Evolutionary conservation across 2,329 filamentous ascomycete species (phyloP).

Genomic region (Scytalidium sp.): DNA sequence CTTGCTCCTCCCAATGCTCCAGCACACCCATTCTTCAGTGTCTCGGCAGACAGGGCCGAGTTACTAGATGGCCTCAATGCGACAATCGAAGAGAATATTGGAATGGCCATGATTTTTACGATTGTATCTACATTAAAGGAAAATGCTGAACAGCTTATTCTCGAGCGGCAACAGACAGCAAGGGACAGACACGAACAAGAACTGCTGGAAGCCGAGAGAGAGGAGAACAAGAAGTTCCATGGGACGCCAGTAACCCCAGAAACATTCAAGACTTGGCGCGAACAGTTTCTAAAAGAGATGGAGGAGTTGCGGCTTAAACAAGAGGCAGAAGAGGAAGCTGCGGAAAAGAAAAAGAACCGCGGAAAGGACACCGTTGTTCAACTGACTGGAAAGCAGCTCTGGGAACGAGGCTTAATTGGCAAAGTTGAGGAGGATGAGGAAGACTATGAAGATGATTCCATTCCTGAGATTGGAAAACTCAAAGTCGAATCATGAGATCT

Average conservation of each 20-base stretch:
- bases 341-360: slow-evolving; percentile 77
- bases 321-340: slow-evolving; percentile 73
- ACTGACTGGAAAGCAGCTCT: slow-evolving; percentile 72
- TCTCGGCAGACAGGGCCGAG: slow-evolving; percentile 73
- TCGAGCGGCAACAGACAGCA: slow-evolving; percentile 65
- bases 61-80: slow-evolving; percentile 70
- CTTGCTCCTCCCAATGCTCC: slow-evolving; percentile 67
- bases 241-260: slow-evolving; percentile 86
- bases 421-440: slow-evolving; percentile 67
- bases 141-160: slow-evolving; percentile 79
- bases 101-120: slow-evolving; percentile 97
- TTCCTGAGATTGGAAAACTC: slow-evolving; percentile 66
- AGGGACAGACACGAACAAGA: slow-evolving; percentile 56
- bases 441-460: slow-evolving; percentile 52
- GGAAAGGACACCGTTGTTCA: slow-evolving; percentile 70
- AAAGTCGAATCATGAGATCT: slow-evolving; percentile 54
- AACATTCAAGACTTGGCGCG: slow-evolving; percentile 80
- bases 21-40: slow-evolving; percentile 70
- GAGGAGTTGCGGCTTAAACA: slow-evolving; percentile 65
- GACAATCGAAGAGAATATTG: slow-evolving; percentile 86
- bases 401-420: slow-evolving; percentile 70
- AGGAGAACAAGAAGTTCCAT: slow-evolving; percentile 96
- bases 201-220: slow-evolving; percentile 65
- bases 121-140: slow-evolving; percentile 87
- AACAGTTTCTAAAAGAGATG: slow-evolving; percentile 75